Evolutionary conservation across 345 rosid species (phyloP).

Genomic region (Kernera saxatilis): DNA sequence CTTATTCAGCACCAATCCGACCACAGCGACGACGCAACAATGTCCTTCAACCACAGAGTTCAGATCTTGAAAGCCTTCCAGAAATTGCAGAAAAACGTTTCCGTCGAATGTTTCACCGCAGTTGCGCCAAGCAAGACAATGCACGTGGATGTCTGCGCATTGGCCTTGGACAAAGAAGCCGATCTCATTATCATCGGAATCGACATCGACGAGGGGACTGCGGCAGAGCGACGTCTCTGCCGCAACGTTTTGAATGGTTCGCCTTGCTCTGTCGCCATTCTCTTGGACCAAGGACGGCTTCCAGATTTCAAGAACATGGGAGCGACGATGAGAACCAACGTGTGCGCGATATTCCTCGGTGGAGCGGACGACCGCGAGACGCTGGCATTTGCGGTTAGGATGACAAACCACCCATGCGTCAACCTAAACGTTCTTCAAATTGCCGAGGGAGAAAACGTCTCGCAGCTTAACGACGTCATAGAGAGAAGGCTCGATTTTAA

Average conservation of each 20-base stretch:
- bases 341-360: slow-evolving; percentile 32
- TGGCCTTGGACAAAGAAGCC: slow-evolving; percentile 28
- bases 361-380: slow-evolving; percentile 45
- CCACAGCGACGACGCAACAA: not conserved
- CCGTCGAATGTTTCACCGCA: slow-evolving; percentile 26
- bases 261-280: slow-evolving; percentile 32
- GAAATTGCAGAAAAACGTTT: not conserved
- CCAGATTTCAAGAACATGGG: slow-evolving; percentile 9
- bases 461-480: not conserved
- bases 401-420: slow-evolving; percentile 10
- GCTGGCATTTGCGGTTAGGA: slow-evolving; percentile 25
- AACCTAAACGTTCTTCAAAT: slow-evolving; percentile 12
- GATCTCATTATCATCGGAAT: slow-evolving; percentile 30
- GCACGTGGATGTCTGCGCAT: slow-evolving; percentile 37
- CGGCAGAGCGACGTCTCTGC: not conserved
- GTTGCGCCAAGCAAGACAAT: slow-evolving; percentile 29
- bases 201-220: not conserved
- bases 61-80: slow-evolving; percentile 16
- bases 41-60: not conserved
- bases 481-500: slow-evolving; percentile 24
- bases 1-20: slow-evolving; percentile 3
- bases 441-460: not conserved
- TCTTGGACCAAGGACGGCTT: slow-evolving; percentile 16
- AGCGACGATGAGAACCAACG: not conserved
- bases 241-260: slow-evolving; percentile 20